A percentile compares a stretch with the other conserved stretches of the same genome.
Evolutionary conservation across 2,329 filamentous ascomycete genomes (phyloP).

Genomic region (Hirsutella rhossiliensis): DNA sequence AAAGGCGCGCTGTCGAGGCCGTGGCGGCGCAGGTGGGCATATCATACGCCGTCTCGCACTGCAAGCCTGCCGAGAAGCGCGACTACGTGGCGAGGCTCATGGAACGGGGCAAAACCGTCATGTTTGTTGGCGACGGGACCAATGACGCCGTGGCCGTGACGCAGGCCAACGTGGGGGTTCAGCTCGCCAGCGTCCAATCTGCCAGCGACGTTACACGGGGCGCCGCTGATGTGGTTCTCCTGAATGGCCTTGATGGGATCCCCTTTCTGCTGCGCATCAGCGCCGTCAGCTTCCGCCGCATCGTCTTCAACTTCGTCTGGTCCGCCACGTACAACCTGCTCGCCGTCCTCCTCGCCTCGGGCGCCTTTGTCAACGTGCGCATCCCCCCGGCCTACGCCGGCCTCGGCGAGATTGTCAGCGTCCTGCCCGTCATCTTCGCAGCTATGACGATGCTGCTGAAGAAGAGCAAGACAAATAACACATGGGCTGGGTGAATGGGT

Average conservation of each 20-base stretch:
- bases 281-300: conserved; percentile 22
- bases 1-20: conserved; percentile 31
- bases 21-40: conserved; percentile 31
- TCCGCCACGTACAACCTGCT: conserved; percentile 48
- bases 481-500: no score
- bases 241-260: conserved; percentile 38
- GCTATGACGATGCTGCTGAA: conserved; percentile 16
- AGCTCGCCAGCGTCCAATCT: conserved; percentile 33
- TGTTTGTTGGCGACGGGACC: conserved; percentile 53
- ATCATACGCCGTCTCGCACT: conserved; percentile 28
- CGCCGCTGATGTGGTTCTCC: conserved; percentile 45
- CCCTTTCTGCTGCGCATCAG: conserved; percentile 37
- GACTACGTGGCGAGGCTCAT: conserved; percentile 33
- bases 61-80: conserved; percentile 41
- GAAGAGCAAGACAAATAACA: conserved; percentile 5
- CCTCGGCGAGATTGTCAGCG: conserved; percentile 52
- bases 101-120: conserved; percentile 19
- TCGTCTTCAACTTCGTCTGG: conserved; percentile 52
- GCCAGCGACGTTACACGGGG: conserved; percentile 40
- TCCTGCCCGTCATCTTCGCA: conserved; percentile 44
- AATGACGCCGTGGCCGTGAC: conserved; percentile 52
- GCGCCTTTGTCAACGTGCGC: conserved; percentile 40
- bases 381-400: conserved; percentile 41
- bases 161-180: conserved; percentile 47
- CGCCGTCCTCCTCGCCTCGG: conserved; percentile 47